Conservation (phyloP, 768 basidiomycete species). For the Hypsizygus marmoreus region DNA sequence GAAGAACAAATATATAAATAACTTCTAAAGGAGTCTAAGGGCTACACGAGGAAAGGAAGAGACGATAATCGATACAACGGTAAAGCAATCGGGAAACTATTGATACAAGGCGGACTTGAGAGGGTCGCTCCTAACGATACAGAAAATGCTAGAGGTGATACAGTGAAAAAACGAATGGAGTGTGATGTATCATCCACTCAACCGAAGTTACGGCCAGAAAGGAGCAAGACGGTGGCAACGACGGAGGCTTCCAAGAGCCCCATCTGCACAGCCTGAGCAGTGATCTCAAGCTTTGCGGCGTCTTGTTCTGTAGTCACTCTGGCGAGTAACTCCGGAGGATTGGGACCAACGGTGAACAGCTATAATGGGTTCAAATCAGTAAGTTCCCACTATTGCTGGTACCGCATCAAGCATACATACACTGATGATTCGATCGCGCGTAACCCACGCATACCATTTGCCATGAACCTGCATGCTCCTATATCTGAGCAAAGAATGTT, state of each 20-base stretch:
- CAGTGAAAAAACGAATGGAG: background rate
- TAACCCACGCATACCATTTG: conserved; percentile 39
- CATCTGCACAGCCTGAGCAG: conserved; percentile 44
- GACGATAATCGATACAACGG: background rate
- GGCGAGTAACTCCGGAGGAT: conserved; percentile 33
- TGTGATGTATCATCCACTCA: conserved; percentile 19
- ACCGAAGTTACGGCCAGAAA: conserved; percentile 48
- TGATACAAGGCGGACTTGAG: too few relatives aligned
- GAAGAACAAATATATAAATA: too few relatives aligned
- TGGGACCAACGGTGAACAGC: conserved; percentile 36
- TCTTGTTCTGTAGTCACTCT: conserved; percentile 34
- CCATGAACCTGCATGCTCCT: conserved; percentile 39
- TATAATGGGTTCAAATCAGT: conserved; percentile 17
- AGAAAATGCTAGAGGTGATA: background rate
- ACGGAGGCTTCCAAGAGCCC: conserved; percentile 48
- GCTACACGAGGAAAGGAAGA: background rate
- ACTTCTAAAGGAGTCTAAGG: too few relatives aligned
- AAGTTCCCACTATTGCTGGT: background rate
- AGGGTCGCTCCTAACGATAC: too few relatives aligned
- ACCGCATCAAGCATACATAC: conserved; percentile 21
- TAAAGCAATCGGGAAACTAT: background rate
- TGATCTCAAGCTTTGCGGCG: conserved; percentile 45
- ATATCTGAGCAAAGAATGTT: conserved; percentile 21
- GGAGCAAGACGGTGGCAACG: conserved; percentile 45
- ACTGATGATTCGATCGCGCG: conserved; percentile 34